Base-by-base conservation (phyloP, 225 moss, liverwort and hornwort species). In the Physcomitrellopsis africana region DNA sequence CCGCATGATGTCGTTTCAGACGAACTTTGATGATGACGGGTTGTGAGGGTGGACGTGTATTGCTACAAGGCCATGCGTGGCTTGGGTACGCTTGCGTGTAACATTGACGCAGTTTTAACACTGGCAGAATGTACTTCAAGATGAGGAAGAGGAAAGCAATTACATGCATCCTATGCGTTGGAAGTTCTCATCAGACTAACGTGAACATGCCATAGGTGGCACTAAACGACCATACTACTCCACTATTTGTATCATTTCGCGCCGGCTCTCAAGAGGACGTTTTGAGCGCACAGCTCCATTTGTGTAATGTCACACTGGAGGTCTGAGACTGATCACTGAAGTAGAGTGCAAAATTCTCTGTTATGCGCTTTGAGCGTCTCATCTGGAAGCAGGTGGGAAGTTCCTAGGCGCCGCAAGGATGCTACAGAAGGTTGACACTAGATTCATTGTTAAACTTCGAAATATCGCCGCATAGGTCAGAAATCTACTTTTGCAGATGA, bases 31-130 rank as follows among this genome's bases (percentile, higher is more conserved):
- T 86, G 90, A 92, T 90, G 93, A 91, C 86, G 93, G 96, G 90
- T 92, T 91, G 93, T 85, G 93, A 90, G 93, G 90, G 92, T 96
- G 96, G 96, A 91, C 63, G 80, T 84, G 77, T 82, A 75, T 86
- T 83, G 83, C 80, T 80, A 64, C 83, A 86, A 83, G 83, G 80
- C 83, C 80, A 80, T 72, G 82, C 69, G 49, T 69, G 72, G 85
- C 76, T 76, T 81, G 68, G 79, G 72, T 53, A 43, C 72, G 62
- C 32, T 37, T 37, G 32, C 64, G 71, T 68, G 62, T 76, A 76
- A 65, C 45, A 45, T 60, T 68, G 43, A 57, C 20, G 44, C 52
- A 22, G 65, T 74, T 78, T 59, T 70, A 60, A 84, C 60, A 78
- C 75, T 75, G 78, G 74, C 74, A 81, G 47, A 68, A 83, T n/a